Conservation (phyloP, 805 yeast genomes). For the Metschnikowia drakensbergensis region DNA sequence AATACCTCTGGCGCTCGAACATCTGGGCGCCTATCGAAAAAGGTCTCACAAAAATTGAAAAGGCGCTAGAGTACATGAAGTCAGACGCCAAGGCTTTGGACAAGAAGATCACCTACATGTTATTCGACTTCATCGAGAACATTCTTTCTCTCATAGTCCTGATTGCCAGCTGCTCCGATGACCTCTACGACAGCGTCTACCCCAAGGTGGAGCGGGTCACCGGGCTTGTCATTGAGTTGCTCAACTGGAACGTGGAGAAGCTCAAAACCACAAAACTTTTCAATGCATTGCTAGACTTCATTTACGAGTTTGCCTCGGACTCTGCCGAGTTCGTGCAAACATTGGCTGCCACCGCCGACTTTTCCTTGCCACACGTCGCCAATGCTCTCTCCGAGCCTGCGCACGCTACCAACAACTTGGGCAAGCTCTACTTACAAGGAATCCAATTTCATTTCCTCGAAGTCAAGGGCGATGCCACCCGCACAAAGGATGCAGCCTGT, state of each 20-base stretch:
- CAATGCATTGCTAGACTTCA: slow-evolving; percentile 52
- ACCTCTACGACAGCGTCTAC: slow-evolving; percentile 44
- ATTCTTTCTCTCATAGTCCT: slow-evolving; percentile 64
- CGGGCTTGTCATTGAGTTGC: slow-evolving; percentile 33
- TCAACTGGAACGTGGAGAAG: slow-evolving; percentile 33
- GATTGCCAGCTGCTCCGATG: slow-evolving; percentile 60
- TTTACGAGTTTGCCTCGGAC: slow-evolving; percentile 59
- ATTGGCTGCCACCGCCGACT: slow-evolving; percentile 16
- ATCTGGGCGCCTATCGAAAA: slow-evolving; percentile 61
- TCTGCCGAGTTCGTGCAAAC: slow-evolving; percentile 49
- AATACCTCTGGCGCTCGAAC: slow-evolving; percentile 71
- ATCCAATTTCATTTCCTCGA: slow-evolving; percentile 42
- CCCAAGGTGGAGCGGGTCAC: slow-evolving; percentile 39
- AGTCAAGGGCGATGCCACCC: slow-evolving; percentile 17
- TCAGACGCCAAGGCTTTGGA: slow-evolving; percentile 20
- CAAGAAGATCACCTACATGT: slow-evolving; percentile 30
- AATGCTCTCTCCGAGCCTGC: slow-evolving; percentile 17
- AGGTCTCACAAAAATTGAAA: slow-evolving; percentile 48
- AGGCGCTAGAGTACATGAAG: slow-evolving; percentile 44
- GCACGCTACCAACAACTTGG: slow-evolving; percentile 23
- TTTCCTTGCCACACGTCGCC: slow-evolving; percentile 18
- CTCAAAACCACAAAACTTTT: slow-evolving; percentile 40
- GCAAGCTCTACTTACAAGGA: slow-evolving; percentile 38
- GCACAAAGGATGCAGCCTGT: slow-evolving; percentile 19
- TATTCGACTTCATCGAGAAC: slow-evolving; percentile 71